A percentile compares a stretch with the other conserved stretches of the same genome.
phyloP scores from a whole-genome alignment of 768 basidiomycete species.

The Lentinus tigrinus region DNA sequence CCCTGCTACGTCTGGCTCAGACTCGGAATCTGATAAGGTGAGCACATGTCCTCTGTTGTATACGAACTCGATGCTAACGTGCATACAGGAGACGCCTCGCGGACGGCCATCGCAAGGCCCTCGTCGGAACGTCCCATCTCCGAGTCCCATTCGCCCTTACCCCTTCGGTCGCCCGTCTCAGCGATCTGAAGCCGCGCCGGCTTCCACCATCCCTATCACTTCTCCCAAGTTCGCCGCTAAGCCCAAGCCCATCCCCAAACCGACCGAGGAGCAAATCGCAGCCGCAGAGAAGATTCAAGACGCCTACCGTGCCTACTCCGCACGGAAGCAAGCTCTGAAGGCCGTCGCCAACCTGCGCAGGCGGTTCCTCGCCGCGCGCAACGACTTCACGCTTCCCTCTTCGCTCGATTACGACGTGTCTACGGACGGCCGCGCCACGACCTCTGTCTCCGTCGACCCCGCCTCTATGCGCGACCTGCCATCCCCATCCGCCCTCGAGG shows the following conservation, averaged over 20 bases:
- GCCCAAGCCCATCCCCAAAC: conserved; percentile 2
- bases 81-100: conserved; percentile 3
- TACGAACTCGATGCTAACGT: neutral
- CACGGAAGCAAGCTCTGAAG: conserved; percentile 33
- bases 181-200: neutral
- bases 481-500: neutral
- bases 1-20: neutral
- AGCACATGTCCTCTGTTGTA: neutral
- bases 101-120: conserved; percentile 7
- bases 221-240: neutral
- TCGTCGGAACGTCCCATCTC: conserved; percentile 2
- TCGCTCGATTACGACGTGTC: conserved; percentile 44
- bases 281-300: conserved; percentile 48
- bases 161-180: neutral
- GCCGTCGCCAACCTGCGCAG: conserved; percentile 39
- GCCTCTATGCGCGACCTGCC: conserved; percentile 20
- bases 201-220: conserved; percentile 12
- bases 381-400: conserved; percentile 43
- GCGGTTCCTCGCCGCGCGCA: conserved; percentile 44
- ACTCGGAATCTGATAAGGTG: conserved; percentile 15
- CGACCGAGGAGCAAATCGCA: conserved; percentile 20
- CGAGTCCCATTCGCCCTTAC: conserved; percentile 1
- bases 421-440: neutral
- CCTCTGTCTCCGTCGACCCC: conserved; percentile 30
- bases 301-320: conserved; percentile 41